These are phyloP conservation scores for Sordariomycetes sp. DNA, from an alignment of 2,329 filamentous ascomycete species.

Conservation along the genomic window DNA sequence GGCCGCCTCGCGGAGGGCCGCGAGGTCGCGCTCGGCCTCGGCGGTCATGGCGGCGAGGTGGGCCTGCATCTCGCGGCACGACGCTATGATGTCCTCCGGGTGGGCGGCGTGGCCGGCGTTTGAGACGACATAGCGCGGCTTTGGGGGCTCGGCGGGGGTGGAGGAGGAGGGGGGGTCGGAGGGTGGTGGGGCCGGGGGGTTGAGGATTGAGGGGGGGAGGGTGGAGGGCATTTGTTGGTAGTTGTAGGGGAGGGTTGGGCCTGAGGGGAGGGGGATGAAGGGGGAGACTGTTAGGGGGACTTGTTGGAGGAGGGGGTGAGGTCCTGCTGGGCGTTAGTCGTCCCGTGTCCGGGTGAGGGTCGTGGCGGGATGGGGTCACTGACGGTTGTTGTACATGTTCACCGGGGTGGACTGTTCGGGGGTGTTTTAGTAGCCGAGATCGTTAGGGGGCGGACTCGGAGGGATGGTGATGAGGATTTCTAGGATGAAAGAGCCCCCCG, in stretches of 20 bases:
- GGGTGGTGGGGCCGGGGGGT: constrained; percentile 5
- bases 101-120: constrained; percentile 70
- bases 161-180: constrained; percentile 12
- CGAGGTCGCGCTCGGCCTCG: constrained; percentile 54
- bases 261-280: constrained; percentile 79
- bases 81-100: constrained; percentile 72
- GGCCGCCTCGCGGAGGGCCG: constrained; percentile 56
- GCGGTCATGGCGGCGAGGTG: constrained; percentile 59
- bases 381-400: constrained; percentile 12
- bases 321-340: constrained; percentile 30
- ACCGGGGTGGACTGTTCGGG: not conserved
- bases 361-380: not conserved
- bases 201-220: constrained; percentile 42
- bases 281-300: constrained; percentile 88
- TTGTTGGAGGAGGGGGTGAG: constrained; percentile 82
- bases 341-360: not conserved
- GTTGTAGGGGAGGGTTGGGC: constrained; percentile 87
- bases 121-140: constrained; percentile 63
- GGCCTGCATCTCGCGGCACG: constrained; percentile 64
- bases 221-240: constrained; percentile 85
- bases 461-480: not conserved
- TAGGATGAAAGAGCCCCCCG: not conserved
- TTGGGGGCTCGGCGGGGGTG: constrained; percentile 21
- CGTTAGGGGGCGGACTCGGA: not conserved
- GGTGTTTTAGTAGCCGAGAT: not conserved